Evolutionary conservation across 768 basidiomycete species (phyloP).

Genomic region (Pleurotus djamor): DNA sequence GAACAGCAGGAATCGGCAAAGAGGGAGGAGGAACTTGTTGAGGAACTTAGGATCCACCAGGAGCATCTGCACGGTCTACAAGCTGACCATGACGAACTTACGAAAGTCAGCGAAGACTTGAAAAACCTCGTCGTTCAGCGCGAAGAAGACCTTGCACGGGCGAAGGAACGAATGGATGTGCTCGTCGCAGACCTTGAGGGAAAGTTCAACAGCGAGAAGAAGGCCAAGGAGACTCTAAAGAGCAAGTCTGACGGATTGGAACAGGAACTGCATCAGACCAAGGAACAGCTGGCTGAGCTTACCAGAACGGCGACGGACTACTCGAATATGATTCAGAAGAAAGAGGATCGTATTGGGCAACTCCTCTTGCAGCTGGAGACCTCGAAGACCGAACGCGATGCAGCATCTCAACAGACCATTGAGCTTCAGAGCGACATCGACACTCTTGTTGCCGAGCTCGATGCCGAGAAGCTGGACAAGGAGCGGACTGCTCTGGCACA

Average conservation of each 20-base stretch:
- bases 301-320: conserved; percentile 76
- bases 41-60: conserved; percentile 55
- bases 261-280: conserved; percentile 64
- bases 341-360: conserved; percentile 66
- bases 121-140: conserved; percentile 65
- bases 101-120: conserved; percentile 66
- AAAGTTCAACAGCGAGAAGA: conserved; percentile 64
- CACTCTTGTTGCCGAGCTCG: conserved; percentile 59
- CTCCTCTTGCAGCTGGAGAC: conserved; percentile 52
- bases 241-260: conserved; percentile 61
- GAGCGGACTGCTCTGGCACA: conserved; percentile 42
- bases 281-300: conserved; percentile 77
- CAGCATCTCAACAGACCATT: conserved; percentile 54
- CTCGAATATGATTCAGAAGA: conserved; percentile 70
- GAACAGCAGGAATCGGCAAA: conserved; percentile 68
- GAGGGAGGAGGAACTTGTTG: conserved; percentile 62
- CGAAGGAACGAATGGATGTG: conserved; percentile 73
- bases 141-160: conserved; percentile 75
- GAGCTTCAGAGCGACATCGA: conserved; percentile 73
- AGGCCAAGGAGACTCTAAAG: conserved; percentile 65
- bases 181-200: conserved; percentile 66
- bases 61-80: conserved; percentile 58
- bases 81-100: conserved; percentile 58
- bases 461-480: conserved; percentile 54
- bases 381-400: conserved; percentile 52